Evolutionary conservation across 768 basidiomycete species (phyloP), one percentile per base, ranked within the genome.

Genomic region (Boletus rubescentipes): DNA sequence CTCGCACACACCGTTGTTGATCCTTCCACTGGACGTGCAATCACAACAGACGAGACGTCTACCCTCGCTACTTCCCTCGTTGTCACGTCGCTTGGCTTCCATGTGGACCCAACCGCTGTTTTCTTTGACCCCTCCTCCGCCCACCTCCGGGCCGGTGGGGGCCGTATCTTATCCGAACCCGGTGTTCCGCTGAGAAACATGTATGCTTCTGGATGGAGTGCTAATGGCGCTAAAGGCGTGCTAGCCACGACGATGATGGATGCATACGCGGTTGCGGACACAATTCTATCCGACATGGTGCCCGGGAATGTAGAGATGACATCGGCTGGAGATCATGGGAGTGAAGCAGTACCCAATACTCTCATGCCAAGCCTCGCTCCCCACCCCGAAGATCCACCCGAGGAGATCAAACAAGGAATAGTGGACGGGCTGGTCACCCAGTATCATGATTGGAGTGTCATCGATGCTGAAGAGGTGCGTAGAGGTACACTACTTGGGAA

Each of bases 141-240:
- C 3, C 85, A 84, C 60, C 72, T 90, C 14, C 80, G 83, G n/a
- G 79, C 80, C 2, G 57, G 69, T 3, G 68, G 70, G 8, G 82
- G 82, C 5, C 77, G 84, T 12, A 72, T 90, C 9, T 62, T 81
- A 26, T 73, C 74, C 11, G 60, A 67, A 4, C 59, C 58, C 5
- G 78, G 78, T 0, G 50, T 57, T 5, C 67, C 72, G 11, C 59
- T 86, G 35, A 77, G 75, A 35, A 83, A 82, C 53, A 76, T 95
- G n/a, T 99, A 97, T 66, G 88, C 92, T 2, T 87, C 91, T 2
- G 96, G 96, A 10, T 99, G 97, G 97, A 87, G 92, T 2, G 87
- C 92, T 2, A 85, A 82, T 4, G 96, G 96, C 34, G 94, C 97
- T 0, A 86, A 83, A 48, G 95, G 95, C 10, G 94, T 98, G 12